Conservation (phyloP, 768 basidiomycete species). For the Dacryopinax spathularia region DNA sequence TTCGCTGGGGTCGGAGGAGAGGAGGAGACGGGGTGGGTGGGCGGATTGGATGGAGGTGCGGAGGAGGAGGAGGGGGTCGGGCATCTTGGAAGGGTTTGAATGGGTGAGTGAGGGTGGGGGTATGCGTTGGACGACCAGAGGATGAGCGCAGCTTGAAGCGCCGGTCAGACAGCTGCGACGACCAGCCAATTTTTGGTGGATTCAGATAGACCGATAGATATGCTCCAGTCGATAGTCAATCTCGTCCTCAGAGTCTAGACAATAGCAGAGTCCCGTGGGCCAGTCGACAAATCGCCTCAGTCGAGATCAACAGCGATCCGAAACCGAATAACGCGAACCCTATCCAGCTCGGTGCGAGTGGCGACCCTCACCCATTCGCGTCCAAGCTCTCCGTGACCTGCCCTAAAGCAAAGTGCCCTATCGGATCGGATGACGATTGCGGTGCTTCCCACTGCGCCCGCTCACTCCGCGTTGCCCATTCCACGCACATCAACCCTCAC, state of each 20-base stretch:
- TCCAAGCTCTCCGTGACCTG: not conserved
- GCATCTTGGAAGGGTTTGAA: not conserved
- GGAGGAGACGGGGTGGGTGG: conserved; percentile 14
- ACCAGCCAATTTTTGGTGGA: too few relatives aligned
- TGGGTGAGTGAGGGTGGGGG: not conserved
- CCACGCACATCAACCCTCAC: too few relatives aligned
- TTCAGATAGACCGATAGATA: too few relatives aligned
- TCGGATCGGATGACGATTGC: not conserved
- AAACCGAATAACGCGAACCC: too few relatives aligned
- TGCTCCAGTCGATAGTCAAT: too few relatives aligned
- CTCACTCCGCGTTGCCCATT: not conserved
- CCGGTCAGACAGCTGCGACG: conserved; percentile 37
- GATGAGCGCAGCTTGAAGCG: conserved; percentile 10
- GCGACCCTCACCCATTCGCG: too few relatives aligned
- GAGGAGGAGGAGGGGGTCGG: conserved; percentile 23
- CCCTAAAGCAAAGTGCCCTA: not conserved
- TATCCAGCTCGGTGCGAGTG: too few relatives aligned
- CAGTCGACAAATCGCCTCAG: not conserved
- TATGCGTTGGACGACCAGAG: not conserved
- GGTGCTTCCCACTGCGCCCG: not conserved
- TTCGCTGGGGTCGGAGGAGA: conserved; percentile 18
- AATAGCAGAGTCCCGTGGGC: too few relatives aligned
- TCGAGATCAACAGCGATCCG: conserved; percentile 2
- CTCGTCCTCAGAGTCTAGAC: too few relatives aligned
- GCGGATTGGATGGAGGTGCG: conserved; percentile 17